Conservation (phyloP, 1,284 basidiomycete species). For the Phellinidium pouzarii region DNA sequence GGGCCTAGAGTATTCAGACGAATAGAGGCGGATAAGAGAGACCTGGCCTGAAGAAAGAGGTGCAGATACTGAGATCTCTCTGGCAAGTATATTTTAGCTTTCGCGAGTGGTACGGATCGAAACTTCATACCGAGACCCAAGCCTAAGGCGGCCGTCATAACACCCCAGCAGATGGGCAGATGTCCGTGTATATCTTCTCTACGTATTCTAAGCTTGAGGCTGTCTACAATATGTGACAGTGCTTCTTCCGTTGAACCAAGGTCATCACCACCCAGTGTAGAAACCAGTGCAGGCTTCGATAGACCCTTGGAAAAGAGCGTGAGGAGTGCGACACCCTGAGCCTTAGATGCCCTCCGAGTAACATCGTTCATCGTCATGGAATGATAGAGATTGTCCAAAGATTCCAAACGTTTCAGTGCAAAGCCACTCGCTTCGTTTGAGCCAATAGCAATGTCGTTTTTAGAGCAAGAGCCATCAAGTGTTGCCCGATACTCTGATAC, state of each 20-base stretch:
- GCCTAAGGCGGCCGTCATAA: constrained; percentile 73
- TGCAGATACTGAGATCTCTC: constrained; percentile 78
- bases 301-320: constrained; percentile 85
- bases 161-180: constrained; percentile 85
- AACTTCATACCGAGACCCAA: constrained; percentile 58
- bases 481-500: constrained; percentile 28
- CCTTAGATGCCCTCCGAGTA: constrained; percentile 77
- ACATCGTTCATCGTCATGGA: constrained; percentile 87
- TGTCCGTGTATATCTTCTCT: constrained; percentile 70
- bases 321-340: constrained; percentile 91
- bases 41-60: constrained; percentile 88
- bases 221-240: constrained; percentile 45
- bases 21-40: constrained; percentile 85
- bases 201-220: constrained; percentile 62
- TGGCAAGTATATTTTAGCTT: constrained; percentile 26
- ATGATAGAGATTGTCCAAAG: constrained; percentile 77
- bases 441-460: not conserved
- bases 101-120: not conserved
- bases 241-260: constrained; percentile 19
- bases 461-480: not conserved
- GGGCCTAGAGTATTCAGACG: constrained; percentile 90
- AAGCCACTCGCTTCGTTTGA: constrained; percentile 21
- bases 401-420: constrained; percentile 37
- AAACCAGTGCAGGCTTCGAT: constrained; percentile 37
- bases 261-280: constrained; percentile 19